phyloP scores from a whole-genome alignment of 2,329 filamentous ascomycete genomes.

The Acrocalymma vagum region DNA sequence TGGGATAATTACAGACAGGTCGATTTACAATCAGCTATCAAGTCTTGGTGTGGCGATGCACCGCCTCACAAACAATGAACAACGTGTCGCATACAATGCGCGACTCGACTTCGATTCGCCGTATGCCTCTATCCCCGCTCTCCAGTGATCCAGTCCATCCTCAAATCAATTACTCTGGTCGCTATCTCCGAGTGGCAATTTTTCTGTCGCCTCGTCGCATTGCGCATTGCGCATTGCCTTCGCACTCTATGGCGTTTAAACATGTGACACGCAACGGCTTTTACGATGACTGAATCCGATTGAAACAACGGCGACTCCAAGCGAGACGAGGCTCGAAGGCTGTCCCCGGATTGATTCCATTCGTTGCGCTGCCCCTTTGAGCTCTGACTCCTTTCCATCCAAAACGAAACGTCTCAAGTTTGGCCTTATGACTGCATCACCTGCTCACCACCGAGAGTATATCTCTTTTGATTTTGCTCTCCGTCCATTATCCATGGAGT shows the following conservation, averaged over 20 bases:
- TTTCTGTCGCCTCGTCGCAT: background rate
- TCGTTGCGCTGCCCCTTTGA: slow-evolving; percentile 10
- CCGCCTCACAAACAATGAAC: slow-evolving; percentile 27
- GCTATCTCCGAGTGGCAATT: background rate
- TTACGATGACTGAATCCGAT: slow-evolving; percentile 12
- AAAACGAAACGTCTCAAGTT: slow-evolving; percentile 1
- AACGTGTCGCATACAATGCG: slow-evolving; percentile 18
- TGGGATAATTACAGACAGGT: slow-evolving; percentile 20
- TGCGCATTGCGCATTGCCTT: slow-evolving; percentile 1
- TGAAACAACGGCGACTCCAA: slow-evolving; percentile 10
- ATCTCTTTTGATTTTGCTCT: no score
- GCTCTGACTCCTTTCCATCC: slow-evolving; percentile 3
- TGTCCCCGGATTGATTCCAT: no score
- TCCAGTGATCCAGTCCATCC: slow-evolving; percentile 15
- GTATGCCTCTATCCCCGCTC: no score
- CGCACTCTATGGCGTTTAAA: slow-evolving; percentile 13
- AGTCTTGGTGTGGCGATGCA: slow-evolving; percentile 31
- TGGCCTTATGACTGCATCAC: slow-evolving; percentile 11
- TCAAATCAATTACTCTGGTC: slow-evolving; percentile 5
- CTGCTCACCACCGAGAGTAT: slow-evolving; percentile 5
- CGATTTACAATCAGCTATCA: slow-evolving; percentile 17
- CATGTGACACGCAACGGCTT: slow-evolving; percentile 16
- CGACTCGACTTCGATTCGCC: slow-evolving; percentile 9
- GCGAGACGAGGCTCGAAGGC: no score
- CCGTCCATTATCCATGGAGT: slow-evolving; percentile 1